Conservation (phyloP, 441 rosid genomes). For the Sinapis alba region DNA sequence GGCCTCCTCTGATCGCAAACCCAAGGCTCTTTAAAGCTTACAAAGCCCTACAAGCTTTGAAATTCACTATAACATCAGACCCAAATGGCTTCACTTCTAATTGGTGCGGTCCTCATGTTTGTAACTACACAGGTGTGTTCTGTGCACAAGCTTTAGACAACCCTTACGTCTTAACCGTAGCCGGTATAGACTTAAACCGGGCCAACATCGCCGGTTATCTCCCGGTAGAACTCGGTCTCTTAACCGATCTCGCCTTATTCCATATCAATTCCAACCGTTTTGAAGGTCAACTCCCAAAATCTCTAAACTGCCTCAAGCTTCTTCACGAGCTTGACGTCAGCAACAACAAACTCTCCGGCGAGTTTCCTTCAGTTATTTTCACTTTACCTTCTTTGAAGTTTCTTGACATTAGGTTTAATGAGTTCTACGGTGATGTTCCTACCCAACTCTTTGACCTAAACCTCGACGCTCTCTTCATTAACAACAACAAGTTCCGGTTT, state of each 20-base stretch:
- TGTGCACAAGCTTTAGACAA: constrained; percentile 72
- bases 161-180: constrained; percentile 56
- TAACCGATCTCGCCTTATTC: constrained; percentile 76
- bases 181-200: constrained; percentile 80
- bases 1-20: constrained; percentile 40
- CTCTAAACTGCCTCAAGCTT: constrained; percentile 51
- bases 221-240: constrained; percentile 73
- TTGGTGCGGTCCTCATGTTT: constrained; percentile 78
- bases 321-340: constrained; percentile 79
- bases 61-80: constrained; percentile 61
- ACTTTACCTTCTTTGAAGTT: constrained; percentile 65
- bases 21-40: constrained; percentile 72
- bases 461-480: constrained; percentile 85
- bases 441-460: constrained; percentile 56
- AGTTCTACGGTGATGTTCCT: constrained; percentile 62
- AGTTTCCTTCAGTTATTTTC: constrained; percentile 68
- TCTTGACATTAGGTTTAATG: constrained; percentile 74
- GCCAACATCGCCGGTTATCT: constrained; percentile 70
- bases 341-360: constrained; percentile 65
- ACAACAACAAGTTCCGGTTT: constrained; percentile 69
- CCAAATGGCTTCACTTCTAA: constrained; percentile 63
- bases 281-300: constrained; percentile 53
- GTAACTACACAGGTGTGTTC: constrained; percentile 82
- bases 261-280: constrained; percentile 79
- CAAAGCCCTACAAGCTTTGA: constrained; percentile 79